phyloP scores from a whole-genome alignment of 73 alveolate genomes.

The Paramecium octaurelia region DNA sequence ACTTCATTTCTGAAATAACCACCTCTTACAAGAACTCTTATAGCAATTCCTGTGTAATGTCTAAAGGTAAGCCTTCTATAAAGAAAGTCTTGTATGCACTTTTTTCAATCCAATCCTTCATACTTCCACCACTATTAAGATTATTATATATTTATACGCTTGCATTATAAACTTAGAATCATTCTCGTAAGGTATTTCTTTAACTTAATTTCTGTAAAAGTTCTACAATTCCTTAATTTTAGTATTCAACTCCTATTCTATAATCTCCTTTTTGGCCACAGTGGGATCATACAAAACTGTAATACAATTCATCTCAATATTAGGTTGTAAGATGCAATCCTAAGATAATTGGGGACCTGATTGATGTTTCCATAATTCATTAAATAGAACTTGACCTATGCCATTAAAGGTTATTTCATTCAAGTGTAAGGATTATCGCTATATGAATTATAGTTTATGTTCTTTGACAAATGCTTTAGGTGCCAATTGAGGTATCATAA shows the following conservation, averaged over 20 bases:
- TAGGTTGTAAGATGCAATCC: slow-evolving; percentile 33
- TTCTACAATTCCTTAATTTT: neutral
- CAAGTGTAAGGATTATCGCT: slow-evolving; percentile 8
- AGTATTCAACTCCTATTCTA: neutral
- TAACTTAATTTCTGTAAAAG: neutral
- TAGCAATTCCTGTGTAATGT: neutral
- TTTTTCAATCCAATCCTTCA: slow-evolving; percentile 35
- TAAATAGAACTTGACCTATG: slow-evolving; percentile 13
- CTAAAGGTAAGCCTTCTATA: slow-evolving; percentile 12
- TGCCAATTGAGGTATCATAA: slow-evolving; percentile 23
- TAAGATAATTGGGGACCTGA: slow-evolving; percentile 19
- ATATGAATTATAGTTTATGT: neutral
- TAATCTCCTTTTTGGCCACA: neutral
- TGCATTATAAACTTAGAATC: slow-evolving; percentile 36
- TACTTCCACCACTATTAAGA: slow-evolving; percentile 39
- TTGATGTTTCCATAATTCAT: slow-evolving; percentile 46
- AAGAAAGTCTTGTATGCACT: slow-evolving; percentile 43
- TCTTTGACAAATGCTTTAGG: slow-evolving; percentile 17
- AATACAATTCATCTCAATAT: slow-evolving; percentile 16
- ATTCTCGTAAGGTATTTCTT: slow-evolving; percentile 22
- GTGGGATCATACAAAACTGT: neutral
- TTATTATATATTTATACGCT: neutral
- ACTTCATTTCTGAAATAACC: neutral
- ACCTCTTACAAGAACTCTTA: neutral
- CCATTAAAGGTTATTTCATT: neutral